Base-by-base conservation (phyloP, 2,329 filamentous ascomycete genomes). In the Neonectria ditissima region DNA sequence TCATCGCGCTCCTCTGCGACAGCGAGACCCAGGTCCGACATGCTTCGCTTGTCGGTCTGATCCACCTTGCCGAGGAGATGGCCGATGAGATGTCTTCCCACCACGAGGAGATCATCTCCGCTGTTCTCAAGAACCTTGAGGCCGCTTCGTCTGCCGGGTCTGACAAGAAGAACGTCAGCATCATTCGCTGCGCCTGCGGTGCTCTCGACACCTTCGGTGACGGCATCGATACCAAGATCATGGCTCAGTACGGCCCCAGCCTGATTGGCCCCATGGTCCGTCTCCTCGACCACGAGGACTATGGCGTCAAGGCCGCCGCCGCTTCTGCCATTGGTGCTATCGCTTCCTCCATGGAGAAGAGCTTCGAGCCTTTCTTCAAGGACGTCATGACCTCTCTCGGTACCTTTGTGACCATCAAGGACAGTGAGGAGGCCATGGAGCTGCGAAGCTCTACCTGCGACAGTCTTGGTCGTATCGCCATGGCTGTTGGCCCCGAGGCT, bases 181-280 rank as follows among this genome's bases (percentile, higher is more conserved):
- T 97, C 75, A 91, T 98, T 77, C 94, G 94, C 74, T 92, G 92
- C 54, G 93, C 92, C 63, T 97, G 95, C 78, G 92, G 92, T 76
- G 94, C 95, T 22, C 89, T 98, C 57, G 96, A 98, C 77, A 92
- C 95, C 39, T 87, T 98, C 64, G 93, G 97, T 24, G 93, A 97
- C 24, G 93, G 97, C 74, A 93, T 97, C 48, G 93, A 96, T 64
- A 87, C 78, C 72, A 78, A 80, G 73, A 90, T 95, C 73, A 93
- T 97, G 80, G 88, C 89, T 65, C 87, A 87, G 72, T 97, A 97
- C 76, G 91, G 95, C 43, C 86, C 89, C 30, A 92, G 93, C 77
- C 86, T 99, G 66, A 91, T 97, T 55, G 91, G 91, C 54, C 90
- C 95, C 65, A 91, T 98, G 77, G 93, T 93, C 76, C 88, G 88